These are phyloP conservation scores for Ballota nigra DNA, from an alignment of 257 asterid species.

Conservation along the genomic window DNA sequence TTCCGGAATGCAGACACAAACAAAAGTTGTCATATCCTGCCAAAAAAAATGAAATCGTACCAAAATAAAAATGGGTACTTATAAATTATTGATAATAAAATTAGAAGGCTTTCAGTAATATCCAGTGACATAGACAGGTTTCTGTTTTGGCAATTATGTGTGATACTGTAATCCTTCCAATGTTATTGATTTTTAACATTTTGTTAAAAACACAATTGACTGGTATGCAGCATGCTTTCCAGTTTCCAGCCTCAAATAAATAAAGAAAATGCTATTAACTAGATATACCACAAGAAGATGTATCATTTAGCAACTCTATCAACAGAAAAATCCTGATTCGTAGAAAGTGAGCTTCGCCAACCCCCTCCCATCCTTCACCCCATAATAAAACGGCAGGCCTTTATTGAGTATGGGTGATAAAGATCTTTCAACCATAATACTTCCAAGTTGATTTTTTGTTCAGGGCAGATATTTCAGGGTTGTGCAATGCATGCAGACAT, in stretches of 20 bases:
- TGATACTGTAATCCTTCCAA: not conserved
- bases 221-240: not conserved
- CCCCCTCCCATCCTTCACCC: too few relatives aligned
- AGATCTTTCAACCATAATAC: too few relatives aligned
- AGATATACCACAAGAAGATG: too few relatives aligned
- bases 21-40: conserved; percentile 90
- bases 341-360: too few relatives aligned
- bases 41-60: not conserved
- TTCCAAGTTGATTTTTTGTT: too few relatives aligned
- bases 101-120: not conserved
- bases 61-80: not conserved
- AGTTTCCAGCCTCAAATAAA: not conserved
- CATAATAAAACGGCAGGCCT: too few relatives aligned
- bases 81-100: not conserved
- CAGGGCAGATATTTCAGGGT: not conserved
- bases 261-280: too few relatives aligned
- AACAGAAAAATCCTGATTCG: too few relatives aligned
- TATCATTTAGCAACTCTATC: too few relatives aligned
- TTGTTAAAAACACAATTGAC: too few relatives aligned
- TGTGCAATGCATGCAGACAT: not conserved
- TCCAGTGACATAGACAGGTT: not conserved
- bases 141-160: not conserved
- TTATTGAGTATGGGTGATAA: too few relatives aligned
- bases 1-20: conserved; percentile 95
- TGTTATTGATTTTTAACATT: not conserved